phyloP scores from a whole-genome alignment of 495 filamentous ascomycete species.

The Penicillium lagena region DNA sequence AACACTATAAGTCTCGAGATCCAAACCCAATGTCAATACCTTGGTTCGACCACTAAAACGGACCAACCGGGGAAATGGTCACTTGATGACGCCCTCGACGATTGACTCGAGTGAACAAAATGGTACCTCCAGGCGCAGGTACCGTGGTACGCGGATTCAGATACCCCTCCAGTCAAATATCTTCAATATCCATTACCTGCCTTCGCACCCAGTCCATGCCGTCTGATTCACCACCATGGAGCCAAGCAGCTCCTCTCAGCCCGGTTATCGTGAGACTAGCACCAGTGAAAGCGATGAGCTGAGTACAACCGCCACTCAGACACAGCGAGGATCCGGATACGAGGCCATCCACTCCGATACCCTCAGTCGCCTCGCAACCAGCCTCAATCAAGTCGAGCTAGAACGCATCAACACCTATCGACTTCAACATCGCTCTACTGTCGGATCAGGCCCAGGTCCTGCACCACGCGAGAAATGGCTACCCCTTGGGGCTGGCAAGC shows the following conservation, averaged over 20 bases:
- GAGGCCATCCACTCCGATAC: not conserved
- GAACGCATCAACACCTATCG: constrained; percentile 28
- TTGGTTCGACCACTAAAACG: not conserved
- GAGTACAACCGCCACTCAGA: not conserved
- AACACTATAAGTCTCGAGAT: no score
- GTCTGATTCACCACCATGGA: constrained; percentile 4
- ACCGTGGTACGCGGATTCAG: not conserved
- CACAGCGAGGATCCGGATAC: constrained; percentile 1
- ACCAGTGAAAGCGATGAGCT: constrained; percentile 6
- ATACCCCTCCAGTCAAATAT: not conserved
- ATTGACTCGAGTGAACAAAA: not conserved
- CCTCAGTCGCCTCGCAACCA: constrained; percentile 18
- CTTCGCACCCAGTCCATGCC: not conserved
- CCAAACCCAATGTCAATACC: not conserved
- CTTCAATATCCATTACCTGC: not conserved
- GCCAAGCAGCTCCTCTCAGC: not conserved
- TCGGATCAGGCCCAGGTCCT: constrained; percentile 19
- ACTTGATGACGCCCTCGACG: constrained; percentile 11
- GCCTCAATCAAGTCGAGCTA: constrained; percentile 19
- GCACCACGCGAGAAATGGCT: constrained; percentile 22
- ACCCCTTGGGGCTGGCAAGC: constrained; percentile 32
- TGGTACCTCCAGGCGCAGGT: not conserved
- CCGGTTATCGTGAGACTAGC: not conserved
- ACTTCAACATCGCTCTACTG: constrained; percentile 26
- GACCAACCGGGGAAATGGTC: constrained; percentile 6